phyloP scores from a whole-genome alignment of 768 basidiomycete genomes.

The Leucosporidium yakuticum region DNA sequence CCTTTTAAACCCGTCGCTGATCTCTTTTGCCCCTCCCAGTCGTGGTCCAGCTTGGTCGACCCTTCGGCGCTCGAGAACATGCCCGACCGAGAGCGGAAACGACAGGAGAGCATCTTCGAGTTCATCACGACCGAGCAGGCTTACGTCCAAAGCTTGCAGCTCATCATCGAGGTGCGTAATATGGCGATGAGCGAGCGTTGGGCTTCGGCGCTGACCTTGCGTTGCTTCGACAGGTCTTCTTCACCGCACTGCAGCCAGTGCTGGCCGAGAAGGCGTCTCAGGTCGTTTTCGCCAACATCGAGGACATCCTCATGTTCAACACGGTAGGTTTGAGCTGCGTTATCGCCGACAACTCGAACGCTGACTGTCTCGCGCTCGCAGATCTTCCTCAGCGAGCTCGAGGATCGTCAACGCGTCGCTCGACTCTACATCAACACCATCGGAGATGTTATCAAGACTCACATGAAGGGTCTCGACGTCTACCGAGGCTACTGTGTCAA shows the following conservation, averaged over 20 bases:
- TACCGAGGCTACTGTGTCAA: constrained; percentile 94
- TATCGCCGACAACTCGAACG: not conserved
- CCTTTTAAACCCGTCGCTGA: no score
- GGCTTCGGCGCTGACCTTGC: not conserved
- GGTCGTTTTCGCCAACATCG: constrained; percentile 85
- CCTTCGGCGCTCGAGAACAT: constrained; percentile 74
- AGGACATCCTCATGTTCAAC: constrained; percentile 83
- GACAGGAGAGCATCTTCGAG: constrained; percentile 96
- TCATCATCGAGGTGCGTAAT: constrained; percentile 71
- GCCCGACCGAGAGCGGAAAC: constrained; percentile 66
- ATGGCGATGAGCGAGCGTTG: not conserved
- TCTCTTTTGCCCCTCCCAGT: constrained; percentile 43
- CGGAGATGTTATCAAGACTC: constrained; percentile 65
- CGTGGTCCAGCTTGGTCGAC: constrained; percentile 90
- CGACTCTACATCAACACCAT: constrained; percentile 84
- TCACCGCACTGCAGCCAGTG: constrained; percentile 65
- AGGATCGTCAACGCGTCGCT: constrained; percentile 84
- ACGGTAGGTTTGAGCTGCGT: constrained; percentile 51
- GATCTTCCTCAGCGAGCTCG: constrained; percentile 79
- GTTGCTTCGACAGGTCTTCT: constrained; percentile 60
- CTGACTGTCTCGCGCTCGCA: constrained; percentile 2
- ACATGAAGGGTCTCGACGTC: constrained; percentile 69
- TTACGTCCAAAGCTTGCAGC: constrained; percentile 85
- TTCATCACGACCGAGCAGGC: constrained; percentile 82
- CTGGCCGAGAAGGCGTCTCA: constrained; percentile 70